A percentile compares a stretch with the other conserved stretches of the same genome.
phyloP scores from a whole-genome alignment of 148 eudicot species.

The Nyssa sinensis region DNA sequence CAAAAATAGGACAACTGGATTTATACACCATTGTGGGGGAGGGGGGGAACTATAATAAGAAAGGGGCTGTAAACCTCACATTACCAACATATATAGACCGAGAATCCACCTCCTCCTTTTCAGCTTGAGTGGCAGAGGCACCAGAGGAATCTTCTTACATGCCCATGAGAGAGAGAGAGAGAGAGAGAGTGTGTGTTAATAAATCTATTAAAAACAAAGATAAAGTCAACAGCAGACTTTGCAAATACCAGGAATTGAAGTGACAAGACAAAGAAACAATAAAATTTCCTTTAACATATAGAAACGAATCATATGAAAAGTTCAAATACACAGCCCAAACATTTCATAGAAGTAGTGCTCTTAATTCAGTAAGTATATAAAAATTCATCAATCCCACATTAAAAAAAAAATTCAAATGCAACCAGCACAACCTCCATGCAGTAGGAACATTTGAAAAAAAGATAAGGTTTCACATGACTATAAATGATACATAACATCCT shows the following conservation, averaged over 20 bases:
- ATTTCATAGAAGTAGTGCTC: too few species aligned
- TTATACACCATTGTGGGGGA: neutral
- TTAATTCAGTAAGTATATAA: too few species aligned
- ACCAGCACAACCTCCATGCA: too few species aligned
- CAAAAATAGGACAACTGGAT: neutral
- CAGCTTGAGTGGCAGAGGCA: conserved; percentile 41
- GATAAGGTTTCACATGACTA: neutral
- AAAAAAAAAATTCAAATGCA: too few species aligned
- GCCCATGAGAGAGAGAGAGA: neutral
- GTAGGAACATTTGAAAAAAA: neutral
- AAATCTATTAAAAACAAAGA: neutral
- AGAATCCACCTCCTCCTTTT: conserved; percentile 54
- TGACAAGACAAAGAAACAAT: neutral
- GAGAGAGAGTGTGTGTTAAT: neutral
- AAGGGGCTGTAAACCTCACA: conserved; percentile 32
- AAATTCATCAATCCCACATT: too few species aligned
- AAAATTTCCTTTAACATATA: too few species aligned
- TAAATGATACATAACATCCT: neutral
- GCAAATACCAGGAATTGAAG: neutral
- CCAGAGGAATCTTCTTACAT: conserved; percentile 19
- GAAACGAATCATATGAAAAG: too few species aligned
- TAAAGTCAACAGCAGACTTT: neutral
- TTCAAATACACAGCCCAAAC: too few species aligned
- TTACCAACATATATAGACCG: conserved; percentile 60
- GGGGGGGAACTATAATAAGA: neutral